A percentile compares a stretch with the other conserved stretches of the same genome.
Evolutionary conservation across 371 early-diverging fungal genomes (phyloP).

Genomic region (Mucor ambiguus): DNA sequence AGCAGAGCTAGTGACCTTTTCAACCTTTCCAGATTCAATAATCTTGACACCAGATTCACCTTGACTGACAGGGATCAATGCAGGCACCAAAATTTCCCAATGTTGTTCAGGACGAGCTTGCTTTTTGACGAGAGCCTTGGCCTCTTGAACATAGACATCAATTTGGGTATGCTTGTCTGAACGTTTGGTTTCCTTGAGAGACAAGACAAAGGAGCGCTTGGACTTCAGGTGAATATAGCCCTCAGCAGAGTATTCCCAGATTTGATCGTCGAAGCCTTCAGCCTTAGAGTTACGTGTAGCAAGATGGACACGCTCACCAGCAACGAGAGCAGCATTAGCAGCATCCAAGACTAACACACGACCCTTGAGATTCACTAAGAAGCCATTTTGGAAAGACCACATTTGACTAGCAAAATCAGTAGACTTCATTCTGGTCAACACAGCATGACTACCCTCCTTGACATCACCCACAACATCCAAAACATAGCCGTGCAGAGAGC

Average conservation of each 20-base stretch:
- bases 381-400: constrained; percentile 54
- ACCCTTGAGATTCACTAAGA: constrained; percentile 52
- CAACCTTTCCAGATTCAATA: constrained; percentile 38
- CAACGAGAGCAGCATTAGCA: constrained; percentile 17
- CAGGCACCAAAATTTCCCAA: constrained; percentile 48
- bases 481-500: constrained; percentile 45
- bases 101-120: constrained; percentile 42
- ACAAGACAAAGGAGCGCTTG: constrained; percentile 36
- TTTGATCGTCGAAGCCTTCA: constrained; percentile 34
- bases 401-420: constrained; percentile 52
- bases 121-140: constrained; percentile 32
- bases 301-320: constrained; percentile 39
- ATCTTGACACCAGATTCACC: constrained; percentile 37
- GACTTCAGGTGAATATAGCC: constrained; percentile 31
- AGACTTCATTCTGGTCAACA: constrained; percentile 34
- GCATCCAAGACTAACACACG: constrained; percentile 39
- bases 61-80: constrained; percentile 37
- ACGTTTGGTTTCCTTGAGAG: constrained; percentile 38
- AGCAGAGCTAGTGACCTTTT: constrained; percentile 27
- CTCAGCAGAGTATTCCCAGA: constrained; percentile 40
- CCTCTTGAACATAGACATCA: constrained; percentile 44
- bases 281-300: constrained; percentile 15
- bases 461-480: constrained; percentile 37
- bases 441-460: constrained; percentile 25
- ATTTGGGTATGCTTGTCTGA: constrained; percentile 24